These are phyloP conservation scores for Chlamydomonas sp. DNA, from an alignment of 139 green algal species.

Conservation along the genomic window DNA sequence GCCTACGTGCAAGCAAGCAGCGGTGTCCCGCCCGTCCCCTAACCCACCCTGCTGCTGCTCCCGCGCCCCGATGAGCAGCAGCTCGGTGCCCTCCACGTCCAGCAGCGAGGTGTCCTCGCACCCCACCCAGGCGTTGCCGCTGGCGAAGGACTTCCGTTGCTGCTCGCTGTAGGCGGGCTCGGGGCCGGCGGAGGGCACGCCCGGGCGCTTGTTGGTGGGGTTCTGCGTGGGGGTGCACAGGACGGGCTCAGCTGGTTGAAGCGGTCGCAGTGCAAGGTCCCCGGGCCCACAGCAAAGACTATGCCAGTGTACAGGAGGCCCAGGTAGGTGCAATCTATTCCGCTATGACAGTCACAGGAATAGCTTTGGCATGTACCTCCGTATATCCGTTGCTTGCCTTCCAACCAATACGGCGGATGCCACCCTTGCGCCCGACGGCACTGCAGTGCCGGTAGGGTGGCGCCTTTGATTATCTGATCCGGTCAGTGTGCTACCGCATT, in stretches of 20 bases:
- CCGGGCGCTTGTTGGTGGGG: not conserved
- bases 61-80: constrained; percentile 37
- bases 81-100: constrained; percentile 33
- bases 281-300: too few species aligned
- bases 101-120: constrained; percentile 24
- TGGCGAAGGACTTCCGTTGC: not conserved
- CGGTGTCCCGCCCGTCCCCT: too few species aligned
- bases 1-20: too few species aligned
- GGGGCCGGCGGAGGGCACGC: not conserved
- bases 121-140: constrained; percentile 13
- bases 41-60: constrained; percentile 24
- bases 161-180: constrained; percentile 6
- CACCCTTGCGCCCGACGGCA: not conserved
- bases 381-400: not conserved
- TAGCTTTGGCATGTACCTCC: too few species aligned
- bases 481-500: too few species aligned
- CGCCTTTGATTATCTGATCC: too few species aligned
- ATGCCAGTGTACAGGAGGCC: too few species aligned
- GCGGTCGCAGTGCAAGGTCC: too few species aligned
- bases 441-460: too few species aligned
- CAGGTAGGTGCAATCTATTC: too few species aligned
- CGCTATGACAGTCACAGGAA: too few species aligned
- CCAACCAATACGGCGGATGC: not conserved
- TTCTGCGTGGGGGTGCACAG: not conserved
- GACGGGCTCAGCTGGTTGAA: not conserved